Base-by-base conservation (phyloP, 805 yeast species). In the Sugiyamaella smithiae region DNA sequence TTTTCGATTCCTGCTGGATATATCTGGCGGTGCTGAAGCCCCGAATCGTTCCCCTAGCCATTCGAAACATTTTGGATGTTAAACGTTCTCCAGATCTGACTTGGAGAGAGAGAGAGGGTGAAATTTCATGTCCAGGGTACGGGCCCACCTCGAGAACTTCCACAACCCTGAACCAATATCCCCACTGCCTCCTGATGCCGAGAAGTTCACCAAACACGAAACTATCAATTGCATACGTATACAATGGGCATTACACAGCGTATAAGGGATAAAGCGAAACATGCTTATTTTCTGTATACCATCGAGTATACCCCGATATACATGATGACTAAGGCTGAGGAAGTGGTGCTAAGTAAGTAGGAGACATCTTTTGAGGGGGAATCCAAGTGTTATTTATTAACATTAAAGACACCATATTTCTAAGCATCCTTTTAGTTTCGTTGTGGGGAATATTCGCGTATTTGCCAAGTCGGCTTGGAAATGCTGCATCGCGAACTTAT, bases 261-360 rank as follows among this genome's bases (percentile, higher is more conserved):
- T 14, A 35, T 35, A 16, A 19, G 16, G 22, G 22, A 19, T 24
- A 11, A 14, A 12, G 6, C 33, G 35, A 23, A 43, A 22, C 38
- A 17, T 11, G 24, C 32, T 8, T 35, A 40, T 24, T 46, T 46
- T 26, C n/a, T 24, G 11, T 53, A 52, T 33, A 8, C 45, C 4
- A n/a, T 53, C 12, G 53, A 55, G 43, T 32, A 48, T 19, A 17
- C 46, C 6, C 58, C 58, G 9, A 8, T 46, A 11, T 48, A 50
- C 32, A 53, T 55, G 50, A 17, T 55, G 55, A 55, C 54, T 12
- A 7, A 9, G 9, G 38, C 25, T 9, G 58, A 55, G 32, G 31
- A 23, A n/a, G 17, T 25, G 12, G 22, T 44, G n/a, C 19, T 48
- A 19, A 43, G 57, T 53, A 50, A 12, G 58, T 53, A 19, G 7